phyloP scores from a whole-genome alignment of 2,329 filamentous ascomycete genomes.

The Trichoderma atrobrunneum region DNA sequence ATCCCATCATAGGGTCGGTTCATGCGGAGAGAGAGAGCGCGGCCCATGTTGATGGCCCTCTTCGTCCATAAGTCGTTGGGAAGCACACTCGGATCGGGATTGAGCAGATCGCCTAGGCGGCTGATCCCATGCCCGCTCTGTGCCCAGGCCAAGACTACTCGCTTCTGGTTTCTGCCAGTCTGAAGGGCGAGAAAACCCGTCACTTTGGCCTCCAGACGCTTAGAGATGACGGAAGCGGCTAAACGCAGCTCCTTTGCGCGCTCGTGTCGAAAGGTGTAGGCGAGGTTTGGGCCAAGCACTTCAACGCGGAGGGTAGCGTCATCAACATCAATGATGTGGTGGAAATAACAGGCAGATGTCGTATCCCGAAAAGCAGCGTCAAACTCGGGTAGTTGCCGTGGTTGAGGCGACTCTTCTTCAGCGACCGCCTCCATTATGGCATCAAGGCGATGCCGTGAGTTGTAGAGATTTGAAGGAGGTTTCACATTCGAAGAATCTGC shows the following conservation, averaged over 20 bases:
- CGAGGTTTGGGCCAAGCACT: constrained; percentile 34
- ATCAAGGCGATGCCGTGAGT: background rate
- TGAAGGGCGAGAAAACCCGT: constrained; percentile 33
- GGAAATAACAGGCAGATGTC: constrained; percentile 30
- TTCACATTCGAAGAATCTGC: background rate
- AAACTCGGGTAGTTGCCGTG: constrained; percentile 21
- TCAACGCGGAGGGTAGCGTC: constrained; percentile 28
- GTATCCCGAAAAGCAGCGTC: constrained; percentile 24
- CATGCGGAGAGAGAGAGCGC: constrained; percentile 31
- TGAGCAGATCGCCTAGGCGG: constrained; percentile 30
- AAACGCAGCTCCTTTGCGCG: constrained; percentile 20
- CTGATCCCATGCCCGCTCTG: constrained; percentile 36
- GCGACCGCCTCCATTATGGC: background rate
- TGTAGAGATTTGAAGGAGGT: background rate
- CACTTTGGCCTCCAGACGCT: constrained; percentile 30
- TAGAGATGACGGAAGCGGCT: constrained; percentile 1
- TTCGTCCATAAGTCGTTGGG: constrained; percentile 33
- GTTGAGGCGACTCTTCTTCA: background rate
- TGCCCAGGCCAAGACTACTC: constrained; percentile 32
- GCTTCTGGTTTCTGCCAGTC: constrained; percentile 10
- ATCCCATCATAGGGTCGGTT: constrained; percentile 30
- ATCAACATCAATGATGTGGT: constrained; percentile 30
- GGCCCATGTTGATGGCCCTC: constrained; percentile 31
- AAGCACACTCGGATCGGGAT: constrained; percentile 26
- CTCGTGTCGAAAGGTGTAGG: constrained; percentile 30